phyloP scores from a whole-genome alignment of 495 filamentous ascomycete genomes.

The Neurospora sp. region DNA sequence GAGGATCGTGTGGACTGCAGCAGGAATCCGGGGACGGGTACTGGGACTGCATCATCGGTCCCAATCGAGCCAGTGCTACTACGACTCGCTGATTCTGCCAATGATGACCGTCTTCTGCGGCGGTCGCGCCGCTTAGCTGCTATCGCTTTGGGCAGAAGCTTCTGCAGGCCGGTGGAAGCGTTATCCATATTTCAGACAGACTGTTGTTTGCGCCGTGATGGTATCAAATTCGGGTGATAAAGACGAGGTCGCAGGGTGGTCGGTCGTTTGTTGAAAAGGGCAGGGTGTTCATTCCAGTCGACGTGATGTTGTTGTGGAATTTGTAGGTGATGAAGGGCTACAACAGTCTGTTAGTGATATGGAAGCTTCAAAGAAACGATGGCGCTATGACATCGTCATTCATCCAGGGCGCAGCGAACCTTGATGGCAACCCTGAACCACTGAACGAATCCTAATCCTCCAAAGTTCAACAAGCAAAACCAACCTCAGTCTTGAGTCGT shows the following conservation, averaged over 20 bases:
- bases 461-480: not conserved
- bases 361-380: not conserved
- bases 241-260: not conserved
- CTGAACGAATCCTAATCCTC: not conserved
- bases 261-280: not conserved
- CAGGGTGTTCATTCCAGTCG: not conserved
- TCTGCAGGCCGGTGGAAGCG: constrained; percentile 30
- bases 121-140: constrained; percentile 25
- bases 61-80: constrained; percentile 1
- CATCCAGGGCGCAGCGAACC: not conserved
- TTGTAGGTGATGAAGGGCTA: not conserved
- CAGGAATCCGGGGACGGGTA: not conserved
- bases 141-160: constrained; percentile 38
- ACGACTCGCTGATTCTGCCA: constrained; percentile 12
- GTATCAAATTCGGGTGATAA: not conserved
- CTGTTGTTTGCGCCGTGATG: not conserved
- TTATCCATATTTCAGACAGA: constrained; percentile 14
- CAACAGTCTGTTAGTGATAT: not conserved
- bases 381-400: constrained; percentile 11
- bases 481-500: not conserved
- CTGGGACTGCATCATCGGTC: not conserved
- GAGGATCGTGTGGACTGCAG: not conserved
- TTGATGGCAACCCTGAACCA: not conserved
- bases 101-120: constrained; percentile 25
- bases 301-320: not conserved